Conservation (phyloP, 139 green algal genomes). For the Coelastrella sp. region DNA sequence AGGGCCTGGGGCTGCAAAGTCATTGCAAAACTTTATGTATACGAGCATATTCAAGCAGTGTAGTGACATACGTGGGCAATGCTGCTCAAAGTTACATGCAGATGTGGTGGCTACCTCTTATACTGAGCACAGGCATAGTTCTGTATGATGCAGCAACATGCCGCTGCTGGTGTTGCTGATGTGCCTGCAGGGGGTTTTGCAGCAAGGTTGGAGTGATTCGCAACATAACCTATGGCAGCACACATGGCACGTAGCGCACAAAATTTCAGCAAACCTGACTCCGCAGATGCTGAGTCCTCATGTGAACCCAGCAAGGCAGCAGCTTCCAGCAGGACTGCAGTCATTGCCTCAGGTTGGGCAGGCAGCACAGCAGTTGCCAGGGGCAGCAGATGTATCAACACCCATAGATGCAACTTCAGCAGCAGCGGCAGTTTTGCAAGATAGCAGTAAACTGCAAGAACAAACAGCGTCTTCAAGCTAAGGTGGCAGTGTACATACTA, state of each 20-base stretch:
- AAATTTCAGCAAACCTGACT: slow-evolving; percentile 70
- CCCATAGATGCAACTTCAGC: slow-evolving; percentile 13
- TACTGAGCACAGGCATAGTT: no score
- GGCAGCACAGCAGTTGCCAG: no score
- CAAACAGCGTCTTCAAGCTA: no score
- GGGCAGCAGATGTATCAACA: background rate
- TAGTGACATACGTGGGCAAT: background rate
- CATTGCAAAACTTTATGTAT: no score
- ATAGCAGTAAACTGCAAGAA: no score
- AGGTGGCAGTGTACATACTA: no score
- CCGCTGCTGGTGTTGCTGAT: background rate
- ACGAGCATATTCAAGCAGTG: no score
- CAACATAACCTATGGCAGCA: slow-evolving; percentile 81
- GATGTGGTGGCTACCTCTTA: background rate
- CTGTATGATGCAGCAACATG: background rate
- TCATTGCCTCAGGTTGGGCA: background rate
- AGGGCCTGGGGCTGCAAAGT: background rate
- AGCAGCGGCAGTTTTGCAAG: no score
- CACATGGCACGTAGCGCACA: slow-evolving; percentile 71
- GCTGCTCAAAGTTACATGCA: background rate
- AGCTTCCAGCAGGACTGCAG: background rate
- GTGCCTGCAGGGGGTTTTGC: slow-evolving; percentile 44
- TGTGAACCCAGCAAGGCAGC: slow-evolving; percentile 27
- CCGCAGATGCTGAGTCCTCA: slow-evolving; percentile 48
- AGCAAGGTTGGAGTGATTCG: slow-evolving; percentile 53